phyloP scores from a whole-genome alignment of 192 early-diverging fungal species.

The Coemansia sp. region DNA sequence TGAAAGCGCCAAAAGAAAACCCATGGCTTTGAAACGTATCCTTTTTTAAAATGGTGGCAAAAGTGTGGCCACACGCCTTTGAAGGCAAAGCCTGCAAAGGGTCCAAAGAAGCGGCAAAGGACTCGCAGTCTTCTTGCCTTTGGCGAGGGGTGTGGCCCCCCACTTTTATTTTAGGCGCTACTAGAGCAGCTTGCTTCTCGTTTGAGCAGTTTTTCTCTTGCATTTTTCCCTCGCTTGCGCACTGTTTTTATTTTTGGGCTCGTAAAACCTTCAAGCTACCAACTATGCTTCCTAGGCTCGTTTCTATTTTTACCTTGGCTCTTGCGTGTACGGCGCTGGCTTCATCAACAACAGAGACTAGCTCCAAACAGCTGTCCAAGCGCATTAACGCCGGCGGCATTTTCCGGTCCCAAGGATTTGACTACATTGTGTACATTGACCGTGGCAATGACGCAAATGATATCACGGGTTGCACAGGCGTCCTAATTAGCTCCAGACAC shows the following conservation, averaged over 20 bases:
- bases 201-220: neutral
- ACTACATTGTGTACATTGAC: neutral
- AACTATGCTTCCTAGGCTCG: neutral
- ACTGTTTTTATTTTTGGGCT: neutral
- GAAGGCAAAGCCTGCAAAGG: neutral
- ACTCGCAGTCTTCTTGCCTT: neutral
- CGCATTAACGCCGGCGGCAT: neutral
- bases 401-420: conserved; percentile 1
- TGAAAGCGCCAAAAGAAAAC: neutral
- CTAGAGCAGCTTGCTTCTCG: neutral
- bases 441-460: neutral
- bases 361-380: neutral
- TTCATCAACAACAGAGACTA: neutral
- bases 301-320: neutral
- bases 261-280: neutral
- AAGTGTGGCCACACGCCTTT: neutral
- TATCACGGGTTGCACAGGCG: neutral
- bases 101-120: neutral
- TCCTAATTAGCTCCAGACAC: neutral
- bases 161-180: neutral
- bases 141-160: neutral
- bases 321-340: neutral
- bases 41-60: neutral
- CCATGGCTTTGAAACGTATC: neutral
- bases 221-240: neutral